These are phyloP conservation scores for Annona cherimola DNA, from an alignment of 164 flowering plant species.

Conservation along the genomic window DNA sequence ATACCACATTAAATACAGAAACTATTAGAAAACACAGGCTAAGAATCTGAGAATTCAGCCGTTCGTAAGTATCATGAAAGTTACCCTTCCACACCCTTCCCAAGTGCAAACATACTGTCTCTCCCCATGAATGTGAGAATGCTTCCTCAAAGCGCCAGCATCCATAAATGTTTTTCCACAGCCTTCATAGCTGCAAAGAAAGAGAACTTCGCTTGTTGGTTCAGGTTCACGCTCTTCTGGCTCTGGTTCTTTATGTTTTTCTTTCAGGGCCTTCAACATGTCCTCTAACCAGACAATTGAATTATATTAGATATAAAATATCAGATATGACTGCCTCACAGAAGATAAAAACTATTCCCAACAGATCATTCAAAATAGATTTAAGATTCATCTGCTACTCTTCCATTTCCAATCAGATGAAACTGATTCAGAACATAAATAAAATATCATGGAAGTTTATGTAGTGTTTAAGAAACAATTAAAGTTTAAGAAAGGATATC, in stretches of 20 bases:
- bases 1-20: too few relatives aligned
- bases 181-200: slow-evolving; percentile 94
- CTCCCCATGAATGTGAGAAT: slow-evolving; percentile 97
- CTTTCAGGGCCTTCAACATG: slow-evolving; percentile 55
- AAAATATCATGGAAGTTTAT: too few relatives aligned
- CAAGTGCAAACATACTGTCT: slow-evolving; percentile 83
- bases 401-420: not conserved
- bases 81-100: slow-evolving; percentile 90
- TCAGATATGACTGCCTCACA: not conserved
- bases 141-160: slow-evolving; percentile 92
- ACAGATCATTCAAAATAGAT: not conserved
- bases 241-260: slow-evolving; percentile 58
- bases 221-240: slow-evolving; percentile 80
- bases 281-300: slow-evolving; percentile 36
- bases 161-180: slow-evolving; percentile 97
- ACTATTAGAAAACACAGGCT: too few relatives aligned
- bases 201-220: slow-evolving; percentile 93
- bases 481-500: too few relatives aligned
- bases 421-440: not conserved
- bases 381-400: not conserved
- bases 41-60: not conserved
- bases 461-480: too few relatives aligned
- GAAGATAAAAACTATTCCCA: too few relatives aligned
- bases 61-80: not conserved
- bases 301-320: not conserved